Evolutionary conservation across 305 asterid species (phyloP), one percentile per base, ranked within the genome.

Genomic region (Striga hermonthica): DNA sequence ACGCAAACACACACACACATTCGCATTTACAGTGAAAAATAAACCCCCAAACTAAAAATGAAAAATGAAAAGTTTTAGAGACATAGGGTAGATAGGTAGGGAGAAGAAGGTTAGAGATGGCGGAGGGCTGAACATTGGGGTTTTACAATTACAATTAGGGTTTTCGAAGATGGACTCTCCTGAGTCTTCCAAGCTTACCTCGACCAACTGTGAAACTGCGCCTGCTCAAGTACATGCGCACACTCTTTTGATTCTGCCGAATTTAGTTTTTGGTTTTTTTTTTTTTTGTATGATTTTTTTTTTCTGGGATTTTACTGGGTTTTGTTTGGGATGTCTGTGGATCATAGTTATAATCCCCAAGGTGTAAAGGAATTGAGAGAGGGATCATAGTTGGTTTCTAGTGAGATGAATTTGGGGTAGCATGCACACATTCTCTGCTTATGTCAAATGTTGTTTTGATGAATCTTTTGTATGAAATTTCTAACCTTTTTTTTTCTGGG

Each of bases 121-220:
- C 68, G 35, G 67, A 47, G 56, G 31, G 57, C 69, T 70, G 75
- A 56, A 12, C 53, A 37, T 37, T 64, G 57, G 72, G 64, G 43
- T 41, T 72, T 41, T 72, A 35, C 31, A 47, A 65, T 41, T 72
- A 35, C 31, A 47, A 65, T 34, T 72, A 50, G 72, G 68, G 76
- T 66, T 66, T 72, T 58, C 60, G 76, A 43, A 71, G 66, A 72
- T 72, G 76, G 72, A 72, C 53, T 72, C 76, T 39, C 76, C 76
- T 72, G 76, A 72, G 60, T 52, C 72, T 52, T 43, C 60, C 22
- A 8, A 43, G 66, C 58, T 54, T 10, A 22, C 63, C 16, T 31
- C 66, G 15, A 44, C 45, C 68, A 34, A 65, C 45, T 14, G 13
- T 59, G 76, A 72, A 66, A 43, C 76, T 35, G 63, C 68, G 45